Percentiles rank a stretch among this genome's conserved stretches.
Evolutionary conservation across 78 protist genomes (phyloP).

Genomic region (Dictyostelium brefeldianum): DNA sequence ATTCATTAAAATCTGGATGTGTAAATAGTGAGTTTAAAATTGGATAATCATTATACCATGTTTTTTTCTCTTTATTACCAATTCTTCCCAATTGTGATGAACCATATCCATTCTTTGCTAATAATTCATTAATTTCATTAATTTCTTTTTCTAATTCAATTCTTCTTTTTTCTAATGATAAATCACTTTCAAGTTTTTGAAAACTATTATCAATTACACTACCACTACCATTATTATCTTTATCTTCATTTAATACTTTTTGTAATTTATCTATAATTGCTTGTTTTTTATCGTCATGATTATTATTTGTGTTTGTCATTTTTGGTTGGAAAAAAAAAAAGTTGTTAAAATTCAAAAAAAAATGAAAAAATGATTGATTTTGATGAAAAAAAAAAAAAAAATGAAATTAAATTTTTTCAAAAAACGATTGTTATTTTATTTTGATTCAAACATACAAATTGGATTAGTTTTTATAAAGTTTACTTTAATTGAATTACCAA

Average conservation of each 20-base stretch:
- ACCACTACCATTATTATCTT: background rate
- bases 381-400: too few species aligned
- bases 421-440: too few species aligned
- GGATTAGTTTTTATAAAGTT: slow-evolving; percentile 83
- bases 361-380: too few species aligned
- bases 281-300: slow-evolving; percentile 4
- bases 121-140: background rate
- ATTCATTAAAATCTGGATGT: slow-evolving; percentile 46
- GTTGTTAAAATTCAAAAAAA: too few species aligned
- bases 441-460: slow-evolving; percentile 82
- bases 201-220: background rate
- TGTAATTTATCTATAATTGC: background rate
- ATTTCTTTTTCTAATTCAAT: slow-evolving; percentile 37
- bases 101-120: background rate
- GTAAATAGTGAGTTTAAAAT: background rate
- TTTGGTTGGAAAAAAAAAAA: too few species aligned
- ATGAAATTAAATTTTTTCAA: too few species aligned
- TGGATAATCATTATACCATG: slow-evolving; percentile 19
- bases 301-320: too few species aligned
- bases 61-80: background rate
- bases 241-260: background rate
- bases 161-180: slow-evolving; percentile 43
- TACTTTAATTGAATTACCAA: slow-evolving; percentile 96
- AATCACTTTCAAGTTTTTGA: background rate
- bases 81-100: background rate